Evolutionary conservation across 129 eudicot species (phyloP).

Genomic region (Artemisia annua): DNA sequence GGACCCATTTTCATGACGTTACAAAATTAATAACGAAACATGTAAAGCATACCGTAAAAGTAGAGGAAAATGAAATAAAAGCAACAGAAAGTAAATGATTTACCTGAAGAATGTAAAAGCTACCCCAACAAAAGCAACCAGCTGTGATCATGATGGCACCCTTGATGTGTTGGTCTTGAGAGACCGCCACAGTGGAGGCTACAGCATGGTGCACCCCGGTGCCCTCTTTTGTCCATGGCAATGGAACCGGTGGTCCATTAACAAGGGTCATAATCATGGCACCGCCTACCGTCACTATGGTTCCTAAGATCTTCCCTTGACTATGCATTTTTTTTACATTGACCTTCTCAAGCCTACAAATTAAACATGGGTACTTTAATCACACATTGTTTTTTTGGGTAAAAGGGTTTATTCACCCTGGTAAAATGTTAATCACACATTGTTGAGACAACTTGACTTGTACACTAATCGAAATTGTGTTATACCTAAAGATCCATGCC

Average conservation of each 20-base stretch:
- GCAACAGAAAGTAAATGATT: background rate
- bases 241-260: slow-evolving; percentile 55
- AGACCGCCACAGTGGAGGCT: slow-evolving; percentile 19
- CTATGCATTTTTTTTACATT: slow-evolving; percentile 53
- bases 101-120: slow-evolving; percentile 45
- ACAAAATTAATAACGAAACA: background rate
- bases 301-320: slow-evolving; percentile 77
- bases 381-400: background rate
- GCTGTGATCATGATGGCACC: slow-evolving; percentile 74
- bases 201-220: slow-evolving; percentile 15
- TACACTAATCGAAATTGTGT: background rate
- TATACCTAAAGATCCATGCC: slow-evolving; percentile 69
- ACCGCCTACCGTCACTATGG: slow-evolving; percentile 76
- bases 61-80: slow-evolving; percentile 13
- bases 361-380: background rate
- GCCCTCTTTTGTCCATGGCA: slow-evolving; percentile 56
- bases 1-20: slow-evolving; percentile 8
- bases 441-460: background rate
- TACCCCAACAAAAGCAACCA: slow-evolving; percentile 75
- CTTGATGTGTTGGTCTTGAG: slow-evolving; percentile 45
- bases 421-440: background rate
- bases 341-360: slow-evolving; percentile 68
- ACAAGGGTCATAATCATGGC: slow-evolving; percentile 86
- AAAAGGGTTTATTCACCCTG: too few species aligned
- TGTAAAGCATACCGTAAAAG: slow-evolving; percentile 6